phyloP scores from a whole-genome alignment of 176 grass and related monocot genomes.

The Lolium rigidum region DNA sequence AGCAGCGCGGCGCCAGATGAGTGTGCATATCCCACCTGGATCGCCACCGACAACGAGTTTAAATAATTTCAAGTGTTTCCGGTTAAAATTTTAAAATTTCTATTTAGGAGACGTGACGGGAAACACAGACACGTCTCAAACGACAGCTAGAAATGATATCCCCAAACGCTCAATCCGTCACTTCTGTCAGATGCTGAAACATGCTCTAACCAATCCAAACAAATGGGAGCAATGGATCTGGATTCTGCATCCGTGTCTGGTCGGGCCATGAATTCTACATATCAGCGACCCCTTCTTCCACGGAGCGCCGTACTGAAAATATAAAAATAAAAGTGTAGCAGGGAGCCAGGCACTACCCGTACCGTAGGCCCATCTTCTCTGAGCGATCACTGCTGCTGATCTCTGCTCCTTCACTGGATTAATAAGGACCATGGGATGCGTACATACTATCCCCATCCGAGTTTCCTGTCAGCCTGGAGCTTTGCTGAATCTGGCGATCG shows the following conservation, averaged over 20 bases:
- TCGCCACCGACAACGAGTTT: too few relatives aligned
- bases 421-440: background rate
- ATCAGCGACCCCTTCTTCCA: background rate
- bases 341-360: background rate
- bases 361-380: background rate
- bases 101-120: too few relatives aligned
- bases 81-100: too few relatives aligned
- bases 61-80: too few relatives aligned
- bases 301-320: background rate
- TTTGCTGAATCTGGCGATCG: background rate
- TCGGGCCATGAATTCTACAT: background rate
- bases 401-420: background rate
- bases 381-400: background rate
- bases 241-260: background rate
- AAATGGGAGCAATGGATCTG: too few relatives aligned
- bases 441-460: background rate
- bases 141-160: too few relatives aligned
- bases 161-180: too few relatives aligned
- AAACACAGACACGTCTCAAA: too few relatives aligned
- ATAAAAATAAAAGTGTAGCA: background rate
- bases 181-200: too few relatives aligned
- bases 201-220: too few relatives aligned
- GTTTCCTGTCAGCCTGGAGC: background rate
- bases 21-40: too few relatives aligned
- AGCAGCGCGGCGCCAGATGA: too few relatives aligned